Conservation (phyloP, 192 early-diverging fungal genomes). For the Oehlia diaphana region DNA sequence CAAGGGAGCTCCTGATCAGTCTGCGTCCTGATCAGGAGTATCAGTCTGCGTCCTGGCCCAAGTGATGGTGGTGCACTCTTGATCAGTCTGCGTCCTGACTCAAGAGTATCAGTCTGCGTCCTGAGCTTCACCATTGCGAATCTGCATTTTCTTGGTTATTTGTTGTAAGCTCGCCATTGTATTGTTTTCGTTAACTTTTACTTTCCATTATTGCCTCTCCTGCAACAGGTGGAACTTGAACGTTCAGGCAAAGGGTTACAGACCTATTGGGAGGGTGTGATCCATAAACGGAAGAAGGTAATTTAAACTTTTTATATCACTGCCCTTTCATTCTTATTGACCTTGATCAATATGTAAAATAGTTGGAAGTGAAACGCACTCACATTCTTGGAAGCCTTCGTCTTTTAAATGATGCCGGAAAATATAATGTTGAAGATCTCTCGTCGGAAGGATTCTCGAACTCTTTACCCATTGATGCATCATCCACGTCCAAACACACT, state of each 20-base stretch:
- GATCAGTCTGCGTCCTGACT: slow-evolving; percentile 1
- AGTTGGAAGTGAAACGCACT: too few species aligned
- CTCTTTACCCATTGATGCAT: too few species aligned
- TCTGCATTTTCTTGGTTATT: background rate
- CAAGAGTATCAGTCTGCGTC: slow-evolving; percentile 9
- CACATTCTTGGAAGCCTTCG: too few species aligned
- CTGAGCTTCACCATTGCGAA: slow-evolving; percentile 18
- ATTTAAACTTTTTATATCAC: slow-evolving; percentile 1
- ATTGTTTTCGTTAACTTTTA: background rate
- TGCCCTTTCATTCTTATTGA: background rate
- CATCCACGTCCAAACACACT: background rate
- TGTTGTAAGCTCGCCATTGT: background rate
- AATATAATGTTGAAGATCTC: too few species aligned
- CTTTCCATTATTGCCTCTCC: background rate
- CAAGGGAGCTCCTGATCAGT: slow-evolving; percentile 15
- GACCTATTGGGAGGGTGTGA: too few species aligned
- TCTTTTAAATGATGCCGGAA: too few species aligned
- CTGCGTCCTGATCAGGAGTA: slow-evolving; percentile 14
- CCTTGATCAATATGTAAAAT: too few species aligned
- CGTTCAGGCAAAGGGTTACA: too few species aligned
- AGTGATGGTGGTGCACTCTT: slow-evolving; percentile 21
- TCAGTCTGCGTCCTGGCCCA: slow-evolving; percentile 4
- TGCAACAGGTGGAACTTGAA: too few species aligned
- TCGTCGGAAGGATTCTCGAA: too few species aligned
- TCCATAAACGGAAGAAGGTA: background rate